Base-by-base conservation (phyloP, 2,329 filamentous ascomycete species). In the Colletotrichum sp. region DNA sequence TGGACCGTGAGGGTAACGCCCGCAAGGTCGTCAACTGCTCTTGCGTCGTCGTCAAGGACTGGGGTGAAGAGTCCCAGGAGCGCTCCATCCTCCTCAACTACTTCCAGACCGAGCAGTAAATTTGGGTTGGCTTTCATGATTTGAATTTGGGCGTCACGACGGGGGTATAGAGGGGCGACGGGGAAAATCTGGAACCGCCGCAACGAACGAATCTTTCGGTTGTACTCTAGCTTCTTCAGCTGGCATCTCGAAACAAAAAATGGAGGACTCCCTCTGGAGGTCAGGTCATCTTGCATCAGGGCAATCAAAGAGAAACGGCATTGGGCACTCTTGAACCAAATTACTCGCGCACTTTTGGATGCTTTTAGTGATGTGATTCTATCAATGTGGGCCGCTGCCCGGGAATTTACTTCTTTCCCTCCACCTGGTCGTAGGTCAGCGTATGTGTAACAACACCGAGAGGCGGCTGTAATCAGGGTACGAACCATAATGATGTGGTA, bases 11-110 rank as follows among this genome's bases (percentile, higher is more conserved):
- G 91, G 97, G 97, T 84, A 99, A 99, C 90, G 96, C 97, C 85
- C 95, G 97, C 90, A 99, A 99, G 94, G 96, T 99, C 83, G 97
- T 99, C 91, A 99, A 99, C 95, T 99, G 97, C 96, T 99, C 96
- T 86, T 99, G 97, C 92, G 97, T 99, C 85, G 97, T 99, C 79
- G 97, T 99, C 86, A 96, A 97, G 92, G 96, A 99, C 90, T 99
- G 97, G 97, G 97, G 97, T 93, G 97, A 99, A 93, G 97, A 99
- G 92, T 98, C 95, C 82, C 96, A 98, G 91, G 97, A 99, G 94
- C 96, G 97, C 87, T 95, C 94, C 86, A 96, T 99, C 89, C 95
- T 99, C 87, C 95, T 99, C 89, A 98, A 99, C 94, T 99, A 99
- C 95, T 99, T 99, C 96, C 95, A 98, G 92, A 98, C 96, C 87